Base-by-base conservation (phyloP, 2,329 filamentous ascomycete species). In the Nemania serpens region DNA sequence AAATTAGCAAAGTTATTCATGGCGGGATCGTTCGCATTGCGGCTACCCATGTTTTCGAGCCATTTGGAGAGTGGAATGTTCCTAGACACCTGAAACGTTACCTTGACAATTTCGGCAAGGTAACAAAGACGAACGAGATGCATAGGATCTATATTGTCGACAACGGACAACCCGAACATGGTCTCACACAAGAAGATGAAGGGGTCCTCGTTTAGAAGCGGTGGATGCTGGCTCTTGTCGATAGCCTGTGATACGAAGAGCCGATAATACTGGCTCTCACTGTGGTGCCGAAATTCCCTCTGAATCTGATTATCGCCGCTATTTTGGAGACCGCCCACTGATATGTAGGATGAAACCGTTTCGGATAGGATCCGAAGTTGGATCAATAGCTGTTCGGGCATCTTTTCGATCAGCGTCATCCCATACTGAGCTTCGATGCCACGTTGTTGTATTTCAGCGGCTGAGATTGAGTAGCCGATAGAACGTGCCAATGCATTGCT, bases 361-460 rank as follows among this genome's bases (percentile, higher is more conserved):
- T 97, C 95, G 1, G 91, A 88, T 22, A 98, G 80, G 29, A 98
- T 88, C 50, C 93, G 90, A 29, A 99, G 81, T 73, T 98, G 93
- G 1, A 91, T 95, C 61, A 99, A 79, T 1, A 86, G 84, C 73
- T 96, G 88, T 58, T 94, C 90, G 0, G 95, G 89, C 53, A 98
- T 89, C 70, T 89, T 93, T 66, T 94, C 90, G 18, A 98, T 76
- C 47, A 98, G 78, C 5, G 90, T 94, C 74, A 87, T 82, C 55
- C 91, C 89, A 48, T 85, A 84, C 65, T 90, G 85, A 20, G 88
- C 87, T 68, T 91, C 90, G 3, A 92, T 81, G 6, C 95, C 95
- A 68, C 95, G 89, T 74, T 97, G 93, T 65, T 93, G 89, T 66
- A 98, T 97, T 76, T 99, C 95, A 3, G 91, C 88, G 0, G 93